These are phyloP conservation scores for Yamagishiella unicocca DNA, from an alignment of 139 green algal species.

Conservation along the genomic window DNA sequence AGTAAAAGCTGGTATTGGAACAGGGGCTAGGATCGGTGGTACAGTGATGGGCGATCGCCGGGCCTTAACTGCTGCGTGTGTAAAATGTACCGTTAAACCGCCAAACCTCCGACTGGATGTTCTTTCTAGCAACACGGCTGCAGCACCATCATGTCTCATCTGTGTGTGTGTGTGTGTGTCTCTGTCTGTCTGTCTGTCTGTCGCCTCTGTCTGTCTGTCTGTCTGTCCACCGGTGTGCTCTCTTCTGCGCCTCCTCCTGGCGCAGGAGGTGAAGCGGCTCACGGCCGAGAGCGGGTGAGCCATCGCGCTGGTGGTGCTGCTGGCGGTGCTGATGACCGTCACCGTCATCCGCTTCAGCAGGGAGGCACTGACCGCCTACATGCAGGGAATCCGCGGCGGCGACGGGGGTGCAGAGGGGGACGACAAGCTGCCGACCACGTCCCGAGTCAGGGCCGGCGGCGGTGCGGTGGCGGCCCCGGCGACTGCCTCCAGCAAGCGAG, in stretches of 20 bases:
- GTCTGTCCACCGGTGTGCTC: background rate
- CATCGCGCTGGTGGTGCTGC: background rate
- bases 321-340: background rate
- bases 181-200: background rate
- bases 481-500: background rate
- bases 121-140: too few relatives aligned
- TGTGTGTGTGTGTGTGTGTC: too few relatives aligned
- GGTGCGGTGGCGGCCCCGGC: background rate
- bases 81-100: too few relatives aligned
- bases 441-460: background rate
- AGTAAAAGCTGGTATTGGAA: too few relatives aligned
- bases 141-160: too few relatives aligned
- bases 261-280: background rate
- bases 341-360: background rate
- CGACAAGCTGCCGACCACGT: background rate
- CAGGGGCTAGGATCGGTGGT: too few relatives aligned
- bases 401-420: background rate
- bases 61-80: too few relatives aligned
- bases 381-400: background rate
- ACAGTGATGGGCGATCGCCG: too few relatives aligned
- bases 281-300: background rate
- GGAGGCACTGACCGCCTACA: background rate
- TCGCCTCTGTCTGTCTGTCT: background rate
- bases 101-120: too few relatives aligned
- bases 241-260: background rate